Conservation (phyloP, 495 filamentous ascomycete genomes). For the Filosporella fistucella region DNA sequence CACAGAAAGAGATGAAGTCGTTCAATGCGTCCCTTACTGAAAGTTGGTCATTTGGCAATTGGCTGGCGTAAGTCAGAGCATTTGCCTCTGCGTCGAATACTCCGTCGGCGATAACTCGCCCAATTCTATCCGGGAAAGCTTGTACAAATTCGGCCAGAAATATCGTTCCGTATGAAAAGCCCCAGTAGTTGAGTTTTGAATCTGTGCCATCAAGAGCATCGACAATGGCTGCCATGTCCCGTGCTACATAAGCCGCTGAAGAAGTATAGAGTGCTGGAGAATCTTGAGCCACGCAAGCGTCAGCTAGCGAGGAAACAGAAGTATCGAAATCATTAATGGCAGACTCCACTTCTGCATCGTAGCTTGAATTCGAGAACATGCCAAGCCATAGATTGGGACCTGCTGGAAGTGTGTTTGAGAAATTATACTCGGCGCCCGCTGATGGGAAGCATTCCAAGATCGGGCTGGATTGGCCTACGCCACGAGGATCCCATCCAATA, state of each 20-base stretch:
- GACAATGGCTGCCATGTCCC: slow-evolving; percentile 42
- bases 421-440: neutral
- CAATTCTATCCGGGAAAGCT: slow-evolving; percentile 37
- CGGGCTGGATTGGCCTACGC: slow-evolving; percentile 44
- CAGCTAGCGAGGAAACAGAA: neutral
- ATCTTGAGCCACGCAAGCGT: slow-evolving; percentile 1
- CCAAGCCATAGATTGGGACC: neutral
- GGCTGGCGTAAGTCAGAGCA: neutral
- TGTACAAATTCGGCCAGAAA: slow-evolving; percentile 50
- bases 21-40: neutral
- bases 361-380: slow-evolving; percentile 1
- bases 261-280: slow-evolving; percentile 1
- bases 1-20: neutral
- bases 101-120: slow-evolving; percentile 40
- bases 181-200: slow-evolving; percentile 48
- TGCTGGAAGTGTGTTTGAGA: neutral
- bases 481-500: slow-evolving; percentile 51
- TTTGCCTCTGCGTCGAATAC: slow-evolving; percentile 31
- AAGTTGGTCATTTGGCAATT: neutral
- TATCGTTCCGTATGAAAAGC: slow-evolving; percentile 61
- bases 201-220: slow-evolving; percentile 32
- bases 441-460: slow-evolving; percentile 38
- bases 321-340: neutral
- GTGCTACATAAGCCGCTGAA: slow-evolving; percentile 27
- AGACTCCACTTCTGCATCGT: neutral